phyloP scores from a whole-genome alignment of 805 yeast genomes.

The Monosporozyma solicola region DNA sequence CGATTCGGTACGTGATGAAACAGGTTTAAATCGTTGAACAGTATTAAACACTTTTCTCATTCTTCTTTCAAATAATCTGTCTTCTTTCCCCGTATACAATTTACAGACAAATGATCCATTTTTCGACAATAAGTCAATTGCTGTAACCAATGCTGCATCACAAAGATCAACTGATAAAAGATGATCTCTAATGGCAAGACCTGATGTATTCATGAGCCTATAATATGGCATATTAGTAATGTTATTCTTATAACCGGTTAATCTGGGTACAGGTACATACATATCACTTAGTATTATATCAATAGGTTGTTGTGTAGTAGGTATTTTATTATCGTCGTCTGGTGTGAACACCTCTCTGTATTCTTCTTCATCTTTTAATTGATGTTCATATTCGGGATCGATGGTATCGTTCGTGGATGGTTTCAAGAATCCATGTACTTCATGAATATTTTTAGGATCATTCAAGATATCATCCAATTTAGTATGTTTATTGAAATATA shows the following conservation, averaged over 20 bases:
- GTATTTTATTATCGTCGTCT: slow-evolving; percentile 9
- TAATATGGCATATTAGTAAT: slow-evolving; percentile 69
- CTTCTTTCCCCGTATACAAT: slow-evolving; percentile 78
- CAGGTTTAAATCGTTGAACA: slow-evolving; percentile 70
- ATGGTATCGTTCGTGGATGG: slow-evolving; percentile 6
- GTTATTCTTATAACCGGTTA: slow-evolving; percentile 31
- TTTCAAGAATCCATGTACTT: slow-evolving; percentile 15
- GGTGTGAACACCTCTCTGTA: slow-evolving; percentile 19
- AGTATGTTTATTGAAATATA: slow-evolving; percentile 35
- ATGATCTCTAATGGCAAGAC: slow-evolving; percentile 75
- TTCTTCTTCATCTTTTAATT: slow-evolving; percentile 15
- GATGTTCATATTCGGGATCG: not conserved
- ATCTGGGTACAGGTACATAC: slow-evolving; percentile 59
- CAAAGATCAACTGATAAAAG: slow-evolving; percentile 76
- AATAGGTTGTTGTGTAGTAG: slow-evolving; percentile 31
- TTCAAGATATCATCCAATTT: slow-evolving; percentile 26
- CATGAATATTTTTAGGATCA: slow-evolving; percentile 9
- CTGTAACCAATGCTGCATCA: slow-evolving; percentile 77
- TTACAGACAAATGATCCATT: slow-evolving; percentile 77
- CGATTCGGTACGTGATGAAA: slow-evolving; percentile 69
- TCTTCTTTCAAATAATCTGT: slow-evolving; percentile 49
- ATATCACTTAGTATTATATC: slow-evolving; percentile 73
- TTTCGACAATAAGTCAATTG: slow-evolving; percentile 58
- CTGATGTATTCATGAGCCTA: slow-evolving; percentile 93
- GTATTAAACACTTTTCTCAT: slow-evolving; percentile 48